Conservation (phyloP, 495 filamentous ascomycete genomes). For the Xylaria castorea region DNA sequence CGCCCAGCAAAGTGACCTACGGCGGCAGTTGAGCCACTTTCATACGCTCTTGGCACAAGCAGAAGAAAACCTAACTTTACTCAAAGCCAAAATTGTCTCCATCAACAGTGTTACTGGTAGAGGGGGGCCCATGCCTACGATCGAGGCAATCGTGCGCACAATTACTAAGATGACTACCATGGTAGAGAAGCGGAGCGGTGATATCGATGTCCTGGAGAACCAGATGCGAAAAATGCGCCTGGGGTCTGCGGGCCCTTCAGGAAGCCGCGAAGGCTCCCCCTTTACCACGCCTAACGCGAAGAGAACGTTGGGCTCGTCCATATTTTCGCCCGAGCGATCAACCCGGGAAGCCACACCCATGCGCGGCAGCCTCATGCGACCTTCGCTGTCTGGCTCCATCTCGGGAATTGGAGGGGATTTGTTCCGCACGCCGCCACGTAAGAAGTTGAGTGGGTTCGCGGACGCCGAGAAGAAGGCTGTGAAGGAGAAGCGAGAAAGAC, state of each 20-base stretch:
- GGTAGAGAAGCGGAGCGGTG: constrained; percentile 83
- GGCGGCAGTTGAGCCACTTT: constrained; percentile 70
- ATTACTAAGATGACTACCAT: constrained; percentile 92
- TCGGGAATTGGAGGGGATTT: constrained; percentile 50
- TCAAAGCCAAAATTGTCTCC: constrained; percentile 79
- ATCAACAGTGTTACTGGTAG: constrained; percentile 52
- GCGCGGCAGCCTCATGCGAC: constrained; percentile 41
- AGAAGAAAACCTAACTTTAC: constrained; percentile 79
- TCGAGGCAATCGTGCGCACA: constrained; percentile 89
- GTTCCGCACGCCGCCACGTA: constrained; percentile 51
- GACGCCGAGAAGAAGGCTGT: constrained; percentile 56
- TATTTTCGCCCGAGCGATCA: constrained; percentile 63
- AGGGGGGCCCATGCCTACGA: constrained; percentile 68
- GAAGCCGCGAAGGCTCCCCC: constrained; percentile 66
- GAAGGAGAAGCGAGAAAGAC: constrained; percentile 60
- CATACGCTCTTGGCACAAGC: constrained; percentile 76
- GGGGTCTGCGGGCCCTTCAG: constrained; percentile 46
- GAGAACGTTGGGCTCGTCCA: constrained; percentile 49
- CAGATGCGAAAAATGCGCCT: constrained; percentile 78
- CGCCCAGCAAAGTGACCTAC: constrained; percentile 80
- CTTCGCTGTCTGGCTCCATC: constrained; percentile 46
- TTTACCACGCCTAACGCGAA: constrained; percentile 65
- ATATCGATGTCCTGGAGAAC: constrained; percentile 86
- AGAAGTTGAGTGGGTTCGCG: constrained; percentile 62
- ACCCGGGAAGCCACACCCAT: constrained; percentile 49